Evolutionary conservation across 129 eudicot genomes (phyloP), one percentile per base, ranked within the genome.

Genomic region (Centaurea solstitialis): DNA sequence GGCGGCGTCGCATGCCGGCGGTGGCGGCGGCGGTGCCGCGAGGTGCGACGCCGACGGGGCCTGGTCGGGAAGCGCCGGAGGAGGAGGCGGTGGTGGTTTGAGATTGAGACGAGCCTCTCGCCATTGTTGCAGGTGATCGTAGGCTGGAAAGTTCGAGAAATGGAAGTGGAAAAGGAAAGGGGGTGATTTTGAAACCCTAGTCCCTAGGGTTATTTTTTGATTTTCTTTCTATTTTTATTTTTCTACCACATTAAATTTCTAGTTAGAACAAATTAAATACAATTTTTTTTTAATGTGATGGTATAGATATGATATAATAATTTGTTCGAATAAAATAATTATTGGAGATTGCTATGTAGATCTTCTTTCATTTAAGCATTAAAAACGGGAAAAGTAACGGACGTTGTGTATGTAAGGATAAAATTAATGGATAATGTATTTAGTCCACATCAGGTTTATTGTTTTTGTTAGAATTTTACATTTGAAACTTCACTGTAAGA

Each of bases 21-120:
- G 97, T 76, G 45, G 94, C 94, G 35, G 97, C 93, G 1, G 97
- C 86, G 24, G 97, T 75, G 78, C 97, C 97, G 4, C 97, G 97
- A 15, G 94, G 92, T 11, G 75, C 86, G 47, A 73, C 39, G 73
- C 88, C 83, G 70, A 72, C 74, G 65, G 87, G 87, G 24, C 88
- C 86, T 23, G 93, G 92, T 11, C 94, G 87, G 76, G 92, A 40
- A 47, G 85, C 79, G 85, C 92, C 18, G 33, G 85, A 43, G 21
- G 89, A 77, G 20, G 96, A 43, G 59, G 87, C 23, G 11, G 92
- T 35, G 59, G 87, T 37, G 11, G 92, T 35, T 62, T 92, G 97
- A 59, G 97, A 92, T 73, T 91, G 97, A 21, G 97, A 92, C 7
- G 97, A 73, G 57, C 97, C 97, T 80, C 94, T 81, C 1, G 81